These are phyloP conservation scores for Heterobasidion occidentale DNA, from an alignment of 1,284 basidiomycete species.

Conservation along the genomic window DNA sequence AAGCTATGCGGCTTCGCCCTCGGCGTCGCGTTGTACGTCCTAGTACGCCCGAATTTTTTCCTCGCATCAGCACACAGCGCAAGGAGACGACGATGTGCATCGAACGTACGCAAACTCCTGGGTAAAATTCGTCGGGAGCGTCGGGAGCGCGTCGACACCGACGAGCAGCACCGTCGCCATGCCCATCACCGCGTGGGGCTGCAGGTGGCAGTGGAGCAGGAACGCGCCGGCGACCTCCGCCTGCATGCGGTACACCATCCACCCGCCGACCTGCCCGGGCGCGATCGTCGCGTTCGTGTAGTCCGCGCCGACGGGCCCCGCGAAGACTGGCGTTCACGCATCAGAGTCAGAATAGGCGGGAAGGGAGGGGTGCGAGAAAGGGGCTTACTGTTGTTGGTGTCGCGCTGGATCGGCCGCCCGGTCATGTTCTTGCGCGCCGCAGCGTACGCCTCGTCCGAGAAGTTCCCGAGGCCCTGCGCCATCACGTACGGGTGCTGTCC, in stretches of 20 bases:
- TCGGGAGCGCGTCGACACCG: neutral
- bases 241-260: neutral
- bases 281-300: neutral
- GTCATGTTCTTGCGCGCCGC: neutral
- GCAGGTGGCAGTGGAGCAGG: neutral
- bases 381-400: neutral
- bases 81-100: neutral
- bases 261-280: neutral
- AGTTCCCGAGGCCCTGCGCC: neutral
- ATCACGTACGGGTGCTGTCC: neutral
- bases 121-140: neutral
- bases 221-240: neutral
- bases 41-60: no score
- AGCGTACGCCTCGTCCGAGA: neutral
- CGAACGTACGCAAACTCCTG: neutral
- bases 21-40: neutral
- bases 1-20: neutral
- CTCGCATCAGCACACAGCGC: neutral
- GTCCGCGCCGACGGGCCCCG: neutral
- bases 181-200: neutral
- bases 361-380: neutral
- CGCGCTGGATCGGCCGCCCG: neutral
- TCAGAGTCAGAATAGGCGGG: neutral
- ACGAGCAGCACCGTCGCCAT: neutral
- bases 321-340: neutral